These are phyloP conservation scores for Paramecium tetraurelia DNA, from an alignment of 73 alveolate genomes.

Conservation along the genomic window DNA sequence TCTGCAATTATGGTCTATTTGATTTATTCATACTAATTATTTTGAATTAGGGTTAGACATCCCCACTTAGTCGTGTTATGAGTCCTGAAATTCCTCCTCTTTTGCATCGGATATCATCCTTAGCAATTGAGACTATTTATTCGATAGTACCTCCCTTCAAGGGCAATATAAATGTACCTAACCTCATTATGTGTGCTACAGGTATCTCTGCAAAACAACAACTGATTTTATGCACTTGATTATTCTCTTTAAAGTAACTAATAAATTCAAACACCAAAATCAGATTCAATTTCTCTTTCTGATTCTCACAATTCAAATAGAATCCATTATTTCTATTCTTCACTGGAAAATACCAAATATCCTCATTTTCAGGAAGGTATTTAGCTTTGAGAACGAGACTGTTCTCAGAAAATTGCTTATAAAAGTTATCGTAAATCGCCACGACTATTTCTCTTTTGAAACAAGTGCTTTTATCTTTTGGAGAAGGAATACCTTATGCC, in stretches of 20 bases:
- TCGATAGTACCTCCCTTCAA: neutral
- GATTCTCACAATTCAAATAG: neutral
- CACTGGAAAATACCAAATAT: neutral
- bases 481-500: neutral
- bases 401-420: neutral
- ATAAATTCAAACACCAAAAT: neutral
- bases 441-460: slow-evolving; percentile 15
- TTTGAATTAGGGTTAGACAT: neutral
- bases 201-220: slow-evolving; percentile 11
- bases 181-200: neutral
- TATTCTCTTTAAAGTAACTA: neutral
- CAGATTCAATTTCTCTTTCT: neutral
- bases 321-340: slow-evolving; percentile 10
- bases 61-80: neutral
- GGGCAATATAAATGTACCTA: neutral
- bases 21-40: neutral
- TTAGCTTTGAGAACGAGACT: neutral
- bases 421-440: slow-evolving; percentile 43
- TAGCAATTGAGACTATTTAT: neutral
- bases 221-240: neutral
- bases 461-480: neutral
- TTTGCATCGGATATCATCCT: neutral
- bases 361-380: neutral
- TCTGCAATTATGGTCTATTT: neutral
- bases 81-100: neutral